phyloP scores from a whole-genome alignment of 352 stramenopile species.

The Lagenidium sp. region DNA sequence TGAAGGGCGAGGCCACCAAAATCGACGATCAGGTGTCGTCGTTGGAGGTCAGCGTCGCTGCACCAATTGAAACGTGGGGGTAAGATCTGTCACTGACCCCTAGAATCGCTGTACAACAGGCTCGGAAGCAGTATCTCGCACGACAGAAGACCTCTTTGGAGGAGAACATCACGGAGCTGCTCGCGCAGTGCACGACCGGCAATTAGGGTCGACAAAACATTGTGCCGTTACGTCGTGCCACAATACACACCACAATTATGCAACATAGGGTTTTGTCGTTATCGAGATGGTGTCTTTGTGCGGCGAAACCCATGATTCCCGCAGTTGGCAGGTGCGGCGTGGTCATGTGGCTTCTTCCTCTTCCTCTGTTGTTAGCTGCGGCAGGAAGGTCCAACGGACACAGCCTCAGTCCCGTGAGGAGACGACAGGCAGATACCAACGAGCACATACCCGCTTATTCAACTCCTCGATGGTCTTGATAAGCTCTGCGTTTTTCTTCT shows the following conservation, averaged over 20 bases:
- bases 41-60: slow-evolving; percentile 38
- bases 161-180: slow-evolving; percentile 77
- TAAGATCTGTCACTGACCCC: no score
- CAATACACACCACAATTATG: no score
- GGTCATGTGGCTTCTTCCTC: slow-evolving; percentile 48
- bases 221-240: no score
- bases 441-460: slow-evolving; percentile 78
- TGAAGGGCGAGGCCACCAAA: slow-evolving; percentile 48
- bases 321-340: no score
- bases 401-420: no score
- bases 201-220: slow-evolving; percentile 7
- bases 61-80: no score
- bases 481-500: slow-evolving; percentile 89
- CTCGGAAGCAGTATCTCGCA: slow-evolving; percentile 72
- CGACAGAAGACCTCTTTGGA: slow-evolving; percentile 73
- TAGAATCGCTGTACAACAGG: no score
- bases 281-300: no score
- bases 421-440: no score
- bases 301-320: no score
- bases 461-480: slow-evolving; percentile 87
- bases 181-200: slow-evolving; percentile 53
- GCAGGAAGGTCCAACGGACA: slow-evolving; percentile 2
- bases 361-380: slow-evolving; percentile 50
- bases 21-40: slow-evolving; percentile 64
- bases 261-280: no score